phyloP scores from a whole-genome alignment of 208 protist species.

The Acanthamoeba castellanii region DNA sequence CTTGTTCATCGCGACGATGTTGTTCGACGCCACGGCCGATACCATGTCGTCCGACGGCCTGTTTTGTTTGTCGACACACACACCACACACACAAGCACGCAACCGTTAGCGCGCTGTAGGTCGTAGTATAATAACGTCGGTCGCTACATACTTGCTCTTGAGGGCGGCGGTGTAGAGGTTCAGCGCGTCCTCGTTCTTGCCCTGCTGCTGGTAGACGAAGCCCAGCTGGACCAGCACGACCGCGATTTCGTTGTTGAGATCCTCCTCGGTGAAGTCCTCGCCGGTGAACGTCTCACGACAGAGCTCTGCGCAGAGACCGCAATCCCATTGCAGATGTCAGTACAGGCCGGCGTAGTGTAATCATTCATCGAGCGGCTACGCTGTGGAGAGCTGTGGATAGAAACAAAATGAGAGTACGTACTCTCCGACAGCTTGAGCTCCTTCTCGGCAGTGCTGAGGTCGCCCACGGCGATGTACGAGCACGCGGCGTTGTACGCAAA shows the following conservation, averaged over 20 bases:
- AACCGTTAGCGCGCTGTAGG: background rate
- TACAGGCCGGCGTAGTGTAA: background rate
- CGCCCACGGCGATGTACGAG: constrained; percentile 54
- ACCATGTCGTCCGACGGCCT: constrained; percentile 72
- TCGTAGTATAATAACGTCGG: background rate
- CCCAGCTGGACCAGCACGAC: constrained; percentile 72
- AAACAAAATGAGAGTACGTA: background rate
- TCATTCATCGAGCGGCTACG: background rate
- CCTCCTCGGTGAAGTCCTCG: constrained; percentile 50
- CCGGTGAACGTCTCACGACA: constrained; percentile 46
- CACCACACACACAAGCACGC: background rate
- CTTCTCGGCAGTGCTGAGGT: constrained; percentile 54
- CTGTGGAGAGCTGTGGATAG: background rate
- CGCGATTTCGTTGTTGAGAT: constrained; percentile 69
- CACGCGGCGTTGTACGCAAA: constrained; percentile 78
- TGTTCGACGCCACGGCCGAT: constrained; percentile 76
- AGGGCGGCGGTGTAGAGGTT: constrained; percentile 71
- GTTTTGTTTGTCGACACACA: no score
- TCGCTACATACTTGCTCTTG: constrained; percentile 46
- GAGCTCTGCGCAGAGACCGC: background rate
- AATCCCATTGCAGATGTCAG: background rate
- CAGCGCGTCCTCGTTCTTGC: constrained; percentile 47
- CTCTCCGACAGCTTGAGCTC: constrained; percentile 64
- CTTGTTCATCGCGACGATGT: constrained; percentile 69
- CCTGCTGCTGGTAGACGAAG: constrained; percentile 66